phyloP scores from a whole-genome alignment of 495 filamentous ascomycete genomes.

The Aspergillus asperescens region DNA sequence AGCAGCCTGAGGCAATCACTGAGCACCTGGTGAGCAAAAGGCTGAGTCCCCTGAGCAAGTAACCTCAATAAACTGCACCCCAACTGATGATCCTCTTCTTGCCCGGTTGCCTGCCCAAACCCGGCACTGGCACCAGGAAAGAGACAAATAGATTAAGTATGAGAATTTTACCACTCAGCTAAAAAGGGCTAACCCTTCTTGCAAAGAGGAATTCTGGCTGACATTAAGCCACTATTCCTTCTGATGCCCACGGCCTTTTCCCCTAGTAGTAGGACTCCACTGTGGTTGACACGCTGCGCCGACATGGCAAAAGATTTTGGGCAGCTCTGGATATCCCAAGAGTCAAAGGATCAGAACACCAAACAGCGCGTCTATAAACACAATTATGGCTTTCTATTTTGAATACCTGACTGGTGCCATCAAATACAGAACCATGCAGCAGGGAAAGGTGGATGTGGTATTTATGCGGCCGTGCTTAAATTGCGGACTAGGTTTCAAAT shows the following conservation, averaged over 20 bases:
- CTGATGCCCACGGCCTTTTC: constrained; percentile 1
- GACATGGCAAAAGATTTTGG: constrained; percentile 4
- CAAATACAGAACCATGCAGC: too few species aligned
- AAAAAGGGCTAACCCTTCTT: too few species aligned
- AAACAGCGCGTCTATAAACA: too few species aligned
- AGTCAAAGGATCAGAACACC: too few species aligned
- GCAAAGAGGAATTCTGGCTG: too few species aligned
- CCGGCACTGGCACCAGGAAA: constrained; percentile 4
- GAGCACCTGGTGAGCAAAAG: constrained; percentile 3
- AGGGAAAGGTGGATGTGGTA: too few species aligned
- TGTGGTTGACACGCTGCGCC: constrained; percentile 4
- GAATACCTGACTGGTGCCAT: too few species aligned
- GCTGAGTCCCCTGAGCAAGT: constrained; percentile 1
- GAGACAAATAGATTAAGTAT: constrained; percentile 5
- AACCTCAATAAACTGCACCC: constrained; percentile 7
- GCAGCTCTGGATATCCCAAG: too few species aligned
- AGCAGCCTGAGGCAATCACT: constrained; percentile 9
- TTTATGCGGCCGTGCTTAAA: too few species aligned
- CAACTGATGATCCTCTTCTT: constrained; percentile 3
- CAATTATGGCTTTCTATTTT: too few species aligned
- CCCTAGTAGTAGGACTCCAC: constrained; percentile 5
- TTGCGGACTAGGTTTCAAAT: too few species aligned
- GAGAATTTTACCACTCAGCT: too few species aligned
- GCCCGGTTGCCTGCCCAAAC: constrained; percentile 1
- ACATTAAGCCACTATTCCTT: constrained; percentile 6